Evolutionary conservation across 345 rosid species (phyloP).

Genomic region (Hibiscus syriacus): DNA sequence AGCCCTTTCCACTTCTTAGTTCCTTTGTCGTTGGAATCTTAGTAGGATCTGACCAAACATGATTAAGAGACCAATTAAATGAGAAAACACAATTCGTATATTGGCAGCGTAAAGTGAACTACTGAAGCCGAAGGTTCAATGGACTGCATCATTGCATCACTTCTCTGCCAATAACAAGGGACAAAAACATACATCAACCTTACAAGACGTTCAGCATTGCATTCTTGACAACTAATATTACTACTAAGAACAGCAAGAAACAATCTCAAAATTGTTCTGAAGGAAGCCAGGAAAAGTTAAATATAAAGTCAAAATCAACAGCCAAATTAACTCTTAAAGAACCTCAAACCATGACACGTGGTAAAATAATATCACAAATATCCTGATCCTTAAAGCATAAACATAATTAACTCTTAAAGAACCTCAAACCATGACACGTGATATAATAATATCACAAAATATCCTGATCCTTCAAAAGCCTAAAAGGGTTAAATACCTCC

Average conservation of each 20-base stretch:
- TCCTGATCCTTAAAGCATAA: neutral
- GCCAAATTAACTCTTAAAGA: neutral
- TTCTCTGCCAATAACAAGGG: slow-evolving; percentile 12
- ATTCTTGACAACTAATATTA: neutral
- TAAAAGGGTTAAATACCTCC: neutral
- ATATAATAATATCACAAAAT: neutral
- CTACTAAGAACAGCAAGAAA: neutral
- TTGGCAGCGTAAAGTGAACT: neutral
- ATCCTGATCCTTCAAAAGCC: neutral
- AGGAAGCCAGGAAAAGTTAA: neutral
- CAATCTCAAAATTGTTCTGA: neutral
- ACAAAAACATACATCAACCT: slow-evolving; percentile 1
- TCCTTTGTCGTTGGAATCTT: slow-evolving; percentile 23
- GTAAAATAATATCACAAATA: neutral
- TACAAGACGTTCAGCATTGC: neutral
- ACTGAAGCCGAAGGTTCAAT: slow-evolving; percentile 19
- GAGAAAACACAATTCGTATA: neutral
- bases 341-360: neutral
- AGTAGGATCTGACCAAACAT: slow-evolving; percentile 19
- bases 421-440: neutral
- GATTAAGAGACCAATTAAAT: slow-evolving; percentile 9
- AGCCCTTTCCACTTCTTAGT: too few relatives aligned
- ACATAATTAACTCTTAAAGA: too few relatives aligned
- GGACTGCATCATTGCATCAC: slow-evolving; percentile 31
- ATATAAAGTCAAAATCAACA: slow-evolving; percentile 5